Base-by-base conservation (phyloP, 768 basidiomycete species). In the Auricularia cornea region DNA sequence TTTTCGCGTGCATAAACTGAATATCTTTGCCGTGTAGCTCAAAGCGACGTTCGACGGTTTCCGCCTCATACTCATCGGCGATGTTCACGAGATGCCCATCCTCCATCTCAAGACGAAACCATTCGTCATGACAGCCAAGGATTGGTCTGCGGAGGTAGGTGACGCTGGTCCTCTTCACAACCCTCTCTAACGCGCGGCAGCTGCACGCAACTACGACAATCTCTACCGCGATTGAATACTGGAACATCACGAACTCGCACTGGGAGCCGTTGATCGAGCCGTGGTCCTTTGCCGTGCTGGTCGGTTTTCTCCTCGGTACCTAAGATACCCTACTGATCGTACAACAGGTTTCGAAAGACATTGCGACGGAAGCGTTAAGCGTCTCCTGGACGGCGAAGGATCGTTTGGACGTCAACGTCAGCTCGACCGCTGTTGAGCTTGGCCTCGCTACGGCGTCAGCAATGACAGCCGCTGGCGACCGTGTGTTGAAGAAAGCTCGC, bases 181-280 rank as follows among this genome's bases (percentile, higher is more conserved):
- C 51, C 14, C 26, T 29, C 33, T n/a, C 61, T 65, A 44, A 63
- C 33, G 20, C 33, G 30, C 65, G 33, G 12, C 66, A 98, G 96
- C 76, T 98, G 54, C 88, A 89, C 71, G 90, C 92, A 4, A 86
- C 88, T 5, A 89, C 90, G 1, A 87, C 89, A 0, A 78, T 98
- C 69, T 86, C 88, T 28, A 87, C 86, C 2, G 85, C 88, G 59
- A 88, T 97, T 72, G 93, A 87, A 64, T 99, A 97, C 70, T 99
- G 94, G 92, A 99, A 99, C 73, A 75, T 98, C 59, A 87, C 88
- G 28, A 98, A 97, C 71, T 98, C 97, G 59, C 94, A 98, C 70
- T 99, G 97, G 94, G 54, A 57, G 23, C 31, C 26, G 2, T 68
- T 99, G 61, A 92, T 96, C 66, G 97, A 99, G 71, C 97, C 97